phyloP scores from a whole-genome alignment of 495 filamentous ascomycete species.

The Echria macrotheca region DNA sequence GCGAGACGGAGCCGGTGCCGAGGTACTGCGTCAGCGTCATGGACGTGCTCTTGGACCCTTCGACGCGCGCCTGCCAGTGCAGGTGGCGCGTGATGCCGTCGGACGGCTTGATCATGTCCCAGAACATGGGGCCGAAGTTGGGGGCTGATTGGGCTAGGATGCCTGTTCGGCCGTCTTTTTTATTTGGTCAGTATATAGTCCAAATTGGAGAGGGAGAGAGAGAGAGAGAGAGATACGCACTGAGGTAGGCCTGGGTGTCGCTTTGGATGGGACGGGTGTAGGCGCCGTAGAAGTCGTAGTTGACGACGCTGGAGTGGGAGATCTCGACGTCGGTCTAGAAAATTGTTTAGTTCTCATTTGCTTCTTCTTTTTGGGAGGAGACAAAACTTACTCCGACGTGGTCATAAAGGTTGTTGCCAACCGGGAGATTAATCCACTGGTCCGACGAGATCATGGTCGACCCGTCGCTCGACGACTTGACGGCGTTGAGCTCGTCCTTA shows the following conservation, averaged over 20 bases:
- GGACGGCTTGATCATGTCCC: slow-evolving; percentile 46
- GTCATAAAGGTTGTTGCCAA: slow-evolving; percentile 65
- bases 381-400: slow-evolving; percentile 51
- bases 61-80: slow-evolving; percentile 56
- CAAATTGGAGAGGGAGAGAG: too few species aligned
- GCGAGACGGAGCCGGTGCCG: slow-evolving; percentile 50
- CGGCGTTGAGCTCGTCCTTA: slow-evolving; percentile 46
- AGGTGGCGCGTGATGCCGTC: slow-evolving; percentile 57
- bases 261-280: slow-evolving; percentile 33
- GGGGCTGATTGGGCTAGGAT: slow-evolving; percentile 61
- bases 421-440: slow-evolving; percentile 62
- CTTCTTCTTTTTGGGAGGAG: background rate
- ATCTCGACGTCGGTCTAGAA: slow-evolving; percentile 52
- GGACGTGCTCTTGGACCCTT: slow-evolving; percentile 34
- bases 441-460: slow-evolving; percentile 38
- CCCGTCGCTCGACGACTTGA: slow-evolving; percentile 44
- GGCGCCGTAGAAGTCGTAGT: slow-evolving; percentile 57
- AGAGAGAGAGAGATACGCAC: slow-evolving; percentile 14
- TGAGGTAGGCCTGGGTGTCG: slow-evolving; percentile 27
- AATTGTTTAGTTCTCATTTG: background rate
- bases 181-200: background rate
- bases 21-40: slow-evolving; percentile 58
- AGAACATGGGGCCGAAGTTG: slow-evolving; percentile 53
- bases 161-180: slow-evolving; percentile 44
- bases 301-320: slow-evolving; percentile 47